Evolutionary conservation across 495 filamentous ascomycete genomes (phyloP), one percentile per base, ranked within the genome.

Genomic region (Aspergillus diversus): DNA sequence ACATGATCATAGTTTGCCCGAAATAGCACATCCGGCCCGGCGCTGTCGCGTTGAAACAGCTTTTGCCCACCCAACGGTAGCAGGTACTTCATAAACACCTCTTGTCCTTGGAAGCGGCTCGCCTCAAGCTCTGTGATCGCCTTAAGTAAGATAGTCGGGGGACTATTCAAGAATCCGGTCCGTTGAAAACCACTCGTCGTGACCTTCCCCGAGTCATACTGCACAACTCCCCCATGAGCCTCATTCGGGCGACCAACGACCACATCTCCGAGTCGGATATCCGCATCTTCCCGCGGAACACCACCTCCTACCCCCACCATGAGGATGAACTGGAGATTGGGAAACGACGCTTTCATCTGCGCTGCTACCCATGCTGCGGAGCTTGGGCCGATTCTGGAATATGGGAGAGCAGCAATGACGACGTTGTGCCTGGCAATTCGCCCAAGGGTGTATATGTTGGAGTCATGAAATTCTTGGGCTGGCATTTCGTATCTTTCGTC

Each of bases 221-320:
- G 68, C 1, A 71, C 54, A 8, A 71, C 66, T 4, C 68, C 66
- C n/a, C 66, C 66, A 71, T 57, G 50, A 8, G 35, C 46, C 7
- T 21, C 33, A 5, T 53, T 35, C 52, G 59, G 70, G 21, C 55
- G 47, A 54, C 73, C 75, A 21, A 75, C 65, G 3, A 80, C 76
- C 21, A 81, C 68, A 61, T 80, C 80, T 8, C 80, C 80, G 7
- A 83, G 73, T 16, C 74, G 74, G 9, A 83, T 73, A 54, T 61
- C 59, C 1, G 11, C 53, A 37, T 66, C 61, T 9, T 34, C 13
- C 43, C 50, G 73, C 9, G 79, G 77, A 2, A 75, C 69, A 4
- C 75, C 80, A n/a, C 78, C 79, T 7, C 73, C 79, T 43, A 82
- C 79, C 13, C 80, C 81, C 7, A 85, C 79, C 69, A 84, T 80